Base-by-base conservation (phyloP, 805 yeast species). In the Candida namnaoensis region DNA sequence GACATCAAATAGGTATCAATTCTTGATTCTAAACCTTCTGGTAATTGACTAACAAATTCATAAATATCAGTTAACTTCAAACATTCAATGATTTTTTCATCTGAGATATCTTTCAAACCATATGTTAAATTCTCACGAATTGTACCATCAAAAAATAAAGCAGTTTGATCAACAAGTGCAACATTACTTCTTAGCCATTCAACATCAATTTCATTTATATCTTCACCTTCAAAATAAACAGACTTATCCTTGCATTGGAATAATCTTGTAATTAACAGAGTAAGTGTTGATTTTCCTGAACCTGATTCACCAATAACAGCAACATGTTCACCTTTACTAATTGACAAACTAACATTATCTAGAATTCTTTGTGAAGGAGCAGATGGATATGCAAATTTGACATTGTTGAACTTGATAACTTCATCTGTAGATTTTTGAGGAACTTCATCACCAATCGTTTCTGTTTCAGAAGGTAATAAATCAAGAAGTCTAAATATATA, bases 221-320 rank as follows among this genome's bases (percentile, higher is more conserved):
- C 78, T 3, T 51, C 48, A 0, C 73, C 78, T 35, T 69, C 74
- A 8, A 82, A 46, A 9, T 54, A 51, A 2, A 82, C 61, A 0
- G 61, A 41, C 0, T 76, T 71, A 0, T 60, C 47, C 3, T 60
- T 48, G 3, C 69, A 62, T 1, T 56, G 57, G 45, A 77, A 77
- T 1, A 90, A 58, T 39, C 82, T 65, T 2, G 79, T 59, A 0
- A 90, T 47, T 11, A 90, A 50, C 1, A 71, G 65, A 0, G 78
- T 61, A 1, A 91, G 46, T 0, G 98, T 88, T 0, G 96, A 83
- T 59, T 93, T 93, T 0, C 99, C 99, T 12, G 82, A 73, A 0
- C 99, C 99, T 2, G 97, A 86, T 32, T 74, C 78, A 1, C 99
- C 99, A 4, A 81, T 76, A 1, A 93, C 59, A 1, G 86, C 93